phyloP scores from a whole-genome alignment of 2,329 filamentous ascomycete species.

The Aspergillus ruber region DNA sequence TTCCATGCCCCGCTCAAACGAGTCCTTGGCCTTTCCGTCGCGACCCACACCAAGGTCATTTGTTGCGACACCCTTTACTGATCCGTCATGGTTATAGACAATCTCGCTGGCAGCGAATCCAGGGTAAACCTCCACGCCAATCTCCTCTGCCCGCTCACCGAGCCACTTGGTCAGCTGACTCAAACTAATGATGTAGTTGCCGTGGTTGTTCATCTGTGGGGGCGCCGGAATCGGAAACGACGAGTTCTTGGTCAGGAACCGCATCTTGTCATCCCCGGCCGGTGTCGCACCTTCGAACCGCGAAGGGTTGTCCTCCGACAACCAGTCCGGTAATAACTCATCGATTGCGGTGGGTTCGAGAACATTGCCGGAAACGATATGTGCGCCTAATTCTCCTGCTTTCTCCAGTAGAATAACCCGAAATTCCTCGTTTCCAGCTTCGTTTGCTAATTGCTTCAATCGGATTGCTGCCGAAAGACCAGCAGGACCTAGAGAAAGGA shows the following conservation, averaged over 20 bases:
- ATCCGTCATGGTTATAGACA: slow-evolving; percentile 77
- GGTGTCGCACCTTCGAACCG: slow-evolving; percentile 84
- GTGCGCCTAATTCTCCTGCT: slow-evolving; percentile 86
- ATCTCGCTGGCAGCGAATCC: slow-evolving; percentile 94
- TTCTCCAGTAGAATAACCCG: slow-evolving; percentile 90
- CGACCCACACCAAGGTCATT: slow-evolving; percentile 85
- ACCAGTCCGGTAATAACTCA: slow-evolving; percentile 91
- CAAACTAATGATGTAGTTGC: slow-evolving; percentile 94
- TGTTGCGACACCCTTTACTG: slow-evolving; percentile 88
- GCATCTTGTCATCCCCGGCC: slow-evolving; percentile 79
- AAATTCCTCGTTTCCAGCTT: slow-evolving; percentile 92
- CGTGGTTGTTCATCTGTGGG: slow-evolving; percentile 96
- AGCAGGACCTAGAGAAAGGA: slow-evolving; percentile 59
- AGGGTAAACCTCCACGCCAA: slow-evolving; percentile 92
- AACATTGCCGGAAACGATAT: slow-evolving; percentile 93
- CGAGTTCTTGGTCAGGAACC: slow-evolving; percentile 77
- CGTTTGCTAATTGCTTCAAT: slow-evolving; percentile 90
- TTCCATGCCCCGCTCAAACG: slow-evolving; percentile 95
- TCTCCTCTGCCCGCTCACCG: slow-evolving; percentile 89
- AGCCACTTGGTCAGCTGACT: slow-evolving; percentile 96
- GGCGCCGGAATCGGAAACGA: slow-evolving; percentile 78
- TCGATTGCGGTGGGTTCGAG: slow-evolving; percentile 82
- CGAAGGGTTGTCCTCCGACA: slow-evolving; percentile 77
- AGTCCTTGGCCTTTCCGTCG: slow-evolving; percentile 77
- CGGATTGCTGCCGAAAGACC: slow-evolving; percentile 89